Percentiles rank a stretch among this genome's conserved stretches.
phyloP scores from a whole-genome alignment of 805 yeast species.

The Metschnikowia similis region DNA sequence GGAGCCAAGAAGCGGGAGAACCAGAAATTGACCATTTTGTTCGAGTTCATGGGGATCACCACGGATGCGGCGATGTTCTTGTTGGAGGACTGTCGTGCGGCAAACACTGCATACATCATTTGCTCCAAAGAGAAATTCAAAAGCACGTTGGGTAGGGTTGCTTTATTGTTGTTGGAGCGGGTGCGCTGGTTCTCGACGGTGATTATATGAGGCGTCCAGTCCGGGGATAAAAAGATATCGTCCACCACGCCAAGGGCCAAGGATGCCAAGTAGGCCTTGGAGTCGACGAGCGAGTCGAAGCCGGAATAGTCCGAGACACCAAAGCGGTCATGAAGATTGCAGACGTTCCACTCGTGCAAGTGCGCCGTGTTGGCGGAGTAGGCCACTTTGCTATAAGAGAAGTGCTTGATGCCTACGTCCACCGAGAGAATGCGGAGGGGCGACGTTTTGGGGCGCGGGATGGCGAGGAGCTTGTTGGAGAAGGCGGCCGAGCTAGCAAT shows the following conservation, averaged over 20 bases:
- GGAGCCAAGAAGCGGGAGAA: slow-evolving; percentile 30
- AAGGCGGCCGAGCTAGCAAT: slow-evolving; percentile 6
- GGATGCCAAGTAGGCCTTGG: slow-evolving; percentile 26
- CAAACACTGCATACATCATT: slow-evolving; percentile 29
- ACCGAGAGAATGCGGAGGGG: slow-evolving; percentile 23
- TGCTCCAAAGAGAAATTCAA: slow-evolving; percentile 37
- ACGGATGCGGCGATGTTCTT: slow-evolving; percentile 11
- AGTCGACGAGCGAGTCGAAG: slow-evolving; percentile 18
- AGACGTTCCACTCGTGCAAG: slow-evolving; percentile 23
- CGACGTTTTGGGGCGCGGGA: slow-evolving; percentile 2
- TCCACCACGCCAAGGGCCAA: slow-evolving; percentile 19
- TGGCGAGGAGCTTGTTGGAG: slow-evolving; percentile 8
- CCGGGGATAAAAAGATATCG: slow-evolving; percentile 14
- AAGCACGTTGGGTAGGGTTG: slow-evolving; percentile 37
- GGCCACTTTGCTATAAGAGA: slow-evolving; percentile 31
- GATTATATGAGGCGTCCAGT: slow-evolving; percentile 22
- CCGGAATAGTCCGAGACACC: slow-evolving; percentile 13
- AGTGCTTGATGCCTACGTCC: slow-evolving; percentile 41
- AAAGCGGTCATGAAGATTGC: slow-evolving; percentile 21
- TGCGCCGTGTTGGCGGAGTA: slow-evolving; percentile 5
- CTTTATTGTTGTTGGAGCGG: slow-evolving; percentile 28
- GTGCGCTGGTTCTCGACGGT: slow-evolving; percentile 40
- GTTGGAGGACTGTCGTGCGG: slow-evolving; percentile 16
- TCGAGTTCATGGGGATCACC: slow-evolving; percentile 35
- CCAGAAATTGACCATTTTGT: slow-evolving; percentile 37